These are phyloP conservation scores for Porodaedalea pini DNA, from an alignment of 1,284 basidiomycete genomes.

Conservation along the genomic window DNA sequence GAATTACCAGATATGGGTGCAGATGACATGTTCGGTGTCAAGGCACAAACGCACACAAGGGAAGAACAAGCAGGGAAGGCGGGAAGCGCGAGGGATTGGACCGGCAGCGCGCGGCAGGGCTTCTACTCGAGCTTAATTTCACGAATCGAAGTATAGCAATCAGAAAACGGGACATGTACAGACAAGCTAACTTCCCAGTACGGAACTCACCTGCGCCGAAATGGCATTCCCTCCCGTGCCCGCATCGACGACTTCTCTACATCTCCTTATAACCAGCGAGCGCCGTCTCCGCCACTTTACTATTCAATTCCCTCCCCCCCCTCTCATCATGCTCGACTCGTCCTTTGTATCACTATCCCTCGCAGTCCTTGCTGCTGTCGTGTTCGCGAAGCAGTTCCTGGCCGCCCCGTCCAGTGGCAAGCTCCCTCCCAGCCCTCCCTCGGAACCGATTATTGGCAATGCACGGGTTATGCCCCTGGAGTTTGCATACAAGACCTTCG, in stretches of 20 bases:
- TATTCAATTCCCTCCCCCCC: neutral
- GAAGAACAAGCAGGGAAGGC: neutral
- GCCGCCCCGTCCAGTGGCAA: neutral
- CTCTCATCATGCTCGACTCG: conserved; percentile 3
- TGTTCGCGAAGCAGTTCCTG: conserved; percentile 5
- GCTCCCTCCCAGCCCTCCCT: conserved; percentile 33
- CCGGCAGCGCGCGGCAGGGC: neutral
- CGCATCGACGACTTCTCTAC: neutral
- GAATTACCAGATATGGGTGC: too few relatives aligned
- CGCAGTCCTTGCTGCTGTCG: neutral
- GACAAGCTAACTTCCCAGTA: conserved; percentile 1
- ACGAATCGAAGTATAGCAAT: neutral
- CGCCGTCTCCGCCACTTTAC: neutral
- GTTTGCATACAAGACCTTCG: conserved; percentile 31
- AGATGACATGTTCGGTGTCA: too few relatives aligned
- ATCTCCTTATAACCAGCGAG: neutral
- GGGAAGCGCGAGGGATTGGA: neutral
- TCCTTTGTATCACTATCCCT: neutral
- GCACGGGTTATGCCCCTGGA: conserved; percentile 30
- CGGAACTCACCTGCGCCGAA: neutral
- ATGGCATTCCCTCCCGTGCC: neutral
- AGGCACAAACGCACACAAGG: too few relatives aligned
- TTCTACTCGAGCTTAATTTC: neutral
- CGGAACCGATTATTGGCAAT: conserved; percentile 35
- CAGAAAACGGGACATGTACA: too few relatives aligned